Percentiles rank a stretch among this genome's conserved stretches.
Evolutionary conservation across 164 flowering plant species (phyloP).

Genomic region (Houttuynia cordata): DNA sequence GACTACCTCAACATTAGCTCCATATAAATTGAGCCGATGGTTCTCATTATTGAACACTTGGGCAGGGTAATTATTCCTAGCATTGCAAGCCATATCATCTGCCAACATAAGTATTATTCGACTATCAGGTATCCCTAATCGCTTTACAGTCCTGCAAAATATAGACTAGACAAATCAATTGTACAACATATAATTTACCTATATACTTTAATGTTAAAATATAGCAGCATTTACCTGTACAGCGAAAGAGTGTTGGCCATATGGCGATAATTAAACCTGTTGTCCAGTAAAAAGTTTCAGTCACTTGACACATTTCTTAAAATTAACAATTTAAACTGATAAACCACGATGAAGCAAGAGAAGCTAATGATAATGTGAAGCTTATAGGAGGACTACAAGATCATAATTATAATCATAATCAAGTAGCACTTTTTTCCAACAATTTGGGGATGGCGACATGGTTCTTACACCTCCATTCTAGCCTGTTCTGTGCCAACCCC

Average conservation of each 20-base stretch:
- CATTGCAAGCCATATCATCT: constrained; percentile 99
- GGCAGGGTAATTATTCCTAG: constrained; percentile 90
- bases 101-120: constrained; percentile 97
- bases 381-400: too few species aligned
- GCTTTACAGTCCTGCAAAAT: constrained; percentile 71
- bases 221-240: constrained; percentile 49
- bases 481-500: too few species aligned
- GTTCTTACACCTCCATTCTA: too few species aligned
- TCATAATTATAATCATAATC: too few species aligned
- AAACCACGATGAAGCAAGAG: neutral
- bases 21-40: constrained; percentile 88
- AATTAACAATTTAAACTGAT: neutral
- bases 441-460: too few species aligned
- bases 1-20: constrained; percentile 92
- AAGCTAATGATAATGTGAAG: too few species aligned
- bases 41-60: constrained; percentile 99
- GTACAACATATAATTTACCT: constrained; percentile 1
- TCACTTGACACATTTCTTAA: neutral
- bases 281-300: neutral
- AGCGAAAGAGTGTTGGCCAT: constrained; percentile 97
- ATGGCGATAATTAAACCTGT: constrained; percentile 98
- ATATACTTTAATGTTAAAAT: neutral
- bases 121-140: constrained; percentile 97
- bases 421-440: too few species aligned
- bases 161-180: neutral